Evolutionary conservation across 805 yeast species (phyloP).

Genomic region (Monosporozyma servazzii): DNA sequence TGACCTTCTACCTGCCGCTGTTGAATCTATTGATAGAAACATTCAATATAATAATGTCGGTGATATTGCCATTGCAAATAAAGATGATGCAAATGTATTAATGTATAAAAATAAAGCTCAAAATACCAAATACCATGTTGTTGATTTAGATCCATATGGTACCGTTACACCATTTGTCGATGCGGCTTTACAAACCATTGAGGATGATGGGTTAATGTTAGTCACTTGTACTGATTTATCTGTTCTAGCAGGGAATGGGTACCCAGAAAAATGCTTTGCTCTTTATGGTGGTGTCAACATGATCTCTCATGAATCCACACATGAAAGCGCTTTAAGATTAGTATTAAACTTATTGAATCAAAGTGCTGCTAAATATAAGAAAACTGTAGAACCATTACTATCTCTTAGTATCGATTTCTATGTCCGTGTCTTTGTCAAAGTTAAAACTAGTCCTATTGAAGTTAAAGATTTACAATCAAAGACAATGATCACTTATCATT

Average conservation of each 20-base stretch:
- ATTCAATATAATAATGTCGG: constrained; percentile 55
- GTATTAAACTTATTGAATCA: constrained; percentile 67
- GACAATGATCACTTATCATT: constrained; percentile 69
- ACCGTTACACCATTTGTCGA: constrained; percentile 94
- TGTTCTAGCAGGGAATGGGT: constrained; percentile 89
- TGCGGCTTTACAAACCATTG: constrained; percentile 76
- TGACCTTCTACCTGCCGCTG: constrained; percentile 82
- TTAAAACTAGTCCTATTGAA: constrained; percentile 64
- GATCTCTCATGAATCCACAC: constrained; percentile 71
- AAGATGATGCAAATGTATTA: constrained; percentile 84
- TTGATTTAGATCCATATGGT: constrained; percentile 96
- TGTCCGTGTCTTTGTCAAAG: constrained; percentile 75
- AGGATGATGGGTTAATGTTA: constrained; percentile 73
- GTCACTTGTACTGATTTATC: constrained; percentile 96
- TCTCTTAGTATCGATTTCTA: constrained; percentile 87
- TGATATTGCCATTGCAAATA: constrained; percentile 51
- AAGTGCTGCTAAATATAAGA: constrained; percentile 85
- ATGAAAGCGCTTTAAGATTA: constrained; percentile 85
- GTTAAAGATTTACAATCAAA: constrained; percentile 74
- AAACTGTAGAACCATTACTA: constrained; percentile 76
- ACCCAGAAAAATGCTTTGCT: constrained; percentile 94
- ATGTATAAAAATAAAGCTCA: constrained; percentile 47
- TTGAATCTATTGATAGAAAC: constrained; percentile 64
- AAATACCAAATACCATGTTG: constrained; percentile 57
- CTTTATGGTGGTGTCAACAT: constrained; percentile 88